Conservation (phyloP, 345 rosid species). For the Camelina neglecta region DNA sequence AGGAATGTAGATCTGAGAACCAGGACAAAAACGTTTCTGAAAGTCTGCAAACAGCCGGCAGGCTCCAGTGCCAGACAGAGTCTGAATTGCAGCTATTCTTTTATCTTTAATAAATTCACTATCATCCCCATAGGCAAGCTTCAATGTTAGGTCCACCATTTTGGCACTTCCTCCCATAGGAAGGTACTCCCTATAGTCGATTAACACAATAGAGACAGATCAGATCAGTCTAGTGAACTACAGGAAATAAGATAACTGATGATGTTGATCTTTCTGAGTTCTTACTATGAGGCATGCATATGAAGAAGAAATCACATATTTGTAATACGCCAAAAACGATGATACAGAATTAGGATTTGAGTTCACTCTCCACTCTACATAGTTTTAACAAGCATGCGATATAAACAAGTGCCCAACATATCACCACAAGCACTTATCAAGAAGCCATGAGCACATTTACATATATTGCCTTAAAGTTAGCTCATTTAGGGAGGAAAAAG, state of each 20-base stretch:
- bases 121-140: slow-evolving; percentile 89
- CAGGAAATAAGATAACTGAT: neutral
- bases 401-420: neutral
- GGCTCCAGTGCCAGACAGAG: slow-evolving; percentile 97
- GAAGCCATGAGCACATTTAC: neutral
- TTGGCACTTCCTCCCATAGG: slow-evolving; percentile 97
- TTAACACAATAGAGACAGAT: slow-evolving; percentile 17
- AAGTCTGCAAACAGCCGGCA: slow-evolving; percentile 97
- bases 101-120: slow-evolving; percentile 81
- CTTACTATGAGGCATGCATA: slow-evolving; percentile 22
- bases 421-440: neutral
- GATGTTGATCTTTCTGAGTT: neutral
- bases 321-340: neutral
- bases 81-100: slow-evolving; percentile 87
- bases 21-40: slow-evolving; percentile 85
- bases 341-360: slow-evolving; percentile 2
- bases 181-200: slow-evolving; percentile 81
- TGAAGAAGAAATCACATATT: neutral
- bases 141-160: slow-evolving; percentile 88
- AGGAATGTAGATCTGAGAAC: slow-evolving; percentile 87
- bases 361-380: neutral
- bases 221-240: slow-evolving; percentile 7
- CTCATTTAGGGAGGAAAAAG: neutral
- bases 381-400: neutral
- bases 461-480: neutral